Base-by-base conservation (phyloP, 352 stramenopile species). In the Globisporangium rhizosaccharum region DNA sequence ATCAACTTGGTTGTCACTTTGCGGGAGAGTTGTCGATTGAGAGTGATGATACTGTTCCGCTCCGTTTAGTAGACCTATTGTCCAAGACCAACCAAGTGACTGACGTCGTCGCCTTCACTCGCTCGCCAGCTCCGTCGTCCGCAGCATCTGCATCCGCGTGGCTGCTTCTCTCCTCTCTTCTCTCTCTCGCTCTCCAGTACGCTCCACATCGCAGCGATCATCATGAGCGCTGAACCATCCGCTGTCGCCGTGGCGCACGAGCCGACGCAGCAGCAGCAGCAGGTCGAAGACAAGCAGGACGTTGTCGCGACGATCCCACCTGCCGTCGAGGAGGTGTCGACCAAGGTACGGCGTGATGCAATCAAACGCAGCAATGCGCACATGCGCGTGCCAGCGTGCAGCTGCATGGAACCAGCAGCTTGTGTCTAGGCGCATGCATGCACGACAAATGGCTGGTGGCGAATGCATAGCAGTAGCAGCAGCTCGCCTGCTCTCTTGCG, bases 241-340 rank as follows among this genome's bases (percentile, higher is more conserved):
- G 44, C 20, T 26, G 44, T 10, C 23, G 26, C 56, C 46, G 53
- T 36, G 26, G 59, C 56, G 46, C 62, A 68, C 9, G 68, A 81
- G 51, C 62, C 72, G 48, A 18, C 58, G 25, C 66, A 72, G 56
- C 58, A 67, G 28, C 64, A 68, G 23, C 54, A 69, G 56, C 58
- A 75, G 61, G 48, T 64, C 52, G 71, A 80, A 37, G 66, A 71
- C 33, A 63, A 63, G 42, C 59, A 66, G 51, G 61, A 73, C 48
- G 33, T 60, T 30, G 50, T 57, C 51, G 57, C 58, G 46, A 65
- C 72, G 41, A 65, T 85, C 56, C 76, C 78, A 17, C 58, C 60
- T 30, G 60, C 62, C 39, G 64, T 82, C 51, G 58, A 69, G 20
- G 75, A 85, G 20, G 65, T 82, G 46, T 70, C 76, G 58, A 84